phyloP scores from a whole-genome alignment of 805 yeast species.

The Huiozyma sinensis region DNA sequence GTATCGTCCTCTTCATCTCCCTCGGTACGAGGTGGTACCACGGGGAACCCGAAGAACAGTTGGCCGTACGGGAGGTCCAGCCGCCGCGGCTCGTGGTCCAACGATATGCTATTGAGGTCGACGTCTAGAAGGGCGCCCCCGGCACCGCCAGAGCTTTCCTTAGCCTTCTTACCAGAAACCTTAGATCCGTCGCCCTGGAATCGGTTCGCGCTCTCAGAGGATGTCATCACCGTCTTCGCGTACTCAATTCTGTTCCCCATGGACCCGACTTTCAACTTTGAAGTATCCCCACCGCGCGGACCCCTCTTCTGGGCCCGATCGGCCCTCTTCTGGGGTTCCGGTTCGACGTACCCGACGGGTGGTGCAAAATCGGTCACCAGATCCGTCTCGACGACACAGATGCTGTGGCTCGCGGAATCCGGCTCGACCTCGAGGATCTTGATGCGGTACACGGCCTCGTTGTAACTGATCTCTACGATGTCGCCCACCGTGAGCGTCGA shows the following conservation, averaged over 20 bases:
- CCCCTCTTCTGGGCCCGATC: conserved; percentile 17
- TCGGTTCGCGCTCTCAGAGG: conserved; percentile 18
- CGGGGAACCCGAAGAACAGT: conserved; percentile 88
- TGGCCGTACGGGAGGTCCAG: conserved; percentile 72
- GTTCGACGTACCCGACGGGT: conserved; percentile 96
- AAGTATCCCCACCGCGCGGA: conserved; percentile 9
- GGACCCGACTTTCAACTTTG: conserved; percentile 42
- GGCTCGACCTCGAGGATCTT: conserved; percentile 85
- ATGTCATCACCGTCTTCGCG: conserved; percentile 42
- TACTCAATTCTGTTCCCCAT: conserved; percentile 63
- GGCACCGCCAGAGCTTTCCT: not conserved
- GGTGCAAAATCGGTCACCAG: conserved; percentile 96
- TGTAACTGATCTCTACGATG: conserved; percentile 74
- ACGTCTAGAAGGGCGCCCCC: not conserved
- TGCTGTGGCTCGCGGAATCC: conserved; percentile 48
- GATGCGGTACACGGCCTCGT: conserved; percentile 65
- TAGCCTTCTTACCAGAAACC: conserved; percentile 45
- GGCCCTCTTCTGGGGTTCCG: conserved; percentile 29
- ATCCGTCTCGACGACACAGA: conserved; percentile 95
- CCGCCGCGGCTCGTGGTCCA: conserved; percentile 59
- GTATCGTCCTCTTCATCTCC: conserved; percentile 25
- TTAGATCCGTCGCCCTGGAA: conserved; percentile 61
- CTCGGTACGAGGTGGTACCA: conserved; percentile 34
- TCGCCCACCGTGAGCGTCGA: conserved; percentile 80
- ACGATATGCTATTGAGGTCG: conserved; percentile 30